These are phyloP conservation scores for Fusarium keratoplasticum DNA, from an alignment of 2,329 filamentous ascomycete species.

Conservation along the genomic window DNA sequence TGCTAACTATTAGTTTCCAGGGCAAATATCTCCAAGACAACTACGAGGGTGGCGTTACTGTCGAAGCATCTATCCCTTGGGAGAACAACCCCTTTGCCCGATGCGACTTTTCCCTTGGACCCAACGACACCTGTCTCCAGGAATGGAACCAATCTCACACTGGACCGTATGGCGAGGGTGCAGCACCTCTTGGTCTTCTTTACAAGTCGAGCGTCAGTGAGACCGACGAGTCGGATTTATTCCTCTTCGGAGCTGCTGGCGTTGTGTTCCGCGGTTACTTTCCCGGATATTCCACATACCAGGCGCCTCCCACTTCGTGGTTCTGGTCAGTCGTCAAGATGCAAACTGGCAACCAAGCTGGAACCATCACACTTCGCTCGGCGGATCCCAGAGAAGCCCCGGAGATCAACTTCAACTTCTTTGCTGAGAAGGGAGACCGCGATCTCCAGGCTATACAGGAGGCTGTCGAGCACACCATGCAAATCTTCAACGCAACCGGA, in stretches of 20 bases:
- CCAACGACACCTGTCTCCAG: conserved; percentile 50
- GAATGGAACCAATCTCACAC: conserved; percentile 43
- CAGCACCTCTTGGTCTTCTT: conserved; percentile 37
- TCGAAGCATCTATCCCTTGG: conserved; percentile 28
- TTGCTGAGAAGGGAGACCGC: conserved; percentile 47
- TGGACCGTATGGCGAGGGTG: conserved; percentile 41
- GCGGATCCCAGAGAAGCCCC: conserved; percentile 72
- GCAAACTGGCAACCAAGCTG: conserved; percentile 70
- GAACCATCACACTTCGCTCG: conserved; percentile 70
- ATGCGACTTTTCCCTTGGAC: conserved; percentile 13
- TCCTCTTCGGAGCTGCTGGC: conserved; percentile 45
- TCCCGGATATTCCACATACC: conserved; percentile 46
- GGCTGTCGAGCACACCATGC: conserved; percentile 29
- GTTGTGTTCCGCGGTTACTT: conserved; percentile 45
- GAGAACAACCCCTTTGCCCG: conserved; percentile 29
- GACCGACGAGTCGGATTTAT: conserved; percentile 45
- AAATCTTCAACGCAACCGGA: conserved; percentile 44
- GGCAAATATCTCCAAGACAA: conserved; percentile 45
- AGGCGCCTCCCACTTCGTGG: conserved; percentile 42
- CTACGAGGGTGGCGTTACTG: conserved; percentile 41
- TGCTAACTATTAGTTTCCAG: neutral
- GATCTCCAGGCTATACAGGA: conserved; percentile 27
- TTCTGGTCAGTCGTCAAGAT: conserved; percentile 60
- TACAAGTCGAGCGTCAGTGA: conserved; percentile 45
- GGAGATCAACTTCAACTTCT: conserved; percentile 71